Conservation (phyloP, 495 filamentous ascomycete genomes). For the Collariella sp. region DNA sequence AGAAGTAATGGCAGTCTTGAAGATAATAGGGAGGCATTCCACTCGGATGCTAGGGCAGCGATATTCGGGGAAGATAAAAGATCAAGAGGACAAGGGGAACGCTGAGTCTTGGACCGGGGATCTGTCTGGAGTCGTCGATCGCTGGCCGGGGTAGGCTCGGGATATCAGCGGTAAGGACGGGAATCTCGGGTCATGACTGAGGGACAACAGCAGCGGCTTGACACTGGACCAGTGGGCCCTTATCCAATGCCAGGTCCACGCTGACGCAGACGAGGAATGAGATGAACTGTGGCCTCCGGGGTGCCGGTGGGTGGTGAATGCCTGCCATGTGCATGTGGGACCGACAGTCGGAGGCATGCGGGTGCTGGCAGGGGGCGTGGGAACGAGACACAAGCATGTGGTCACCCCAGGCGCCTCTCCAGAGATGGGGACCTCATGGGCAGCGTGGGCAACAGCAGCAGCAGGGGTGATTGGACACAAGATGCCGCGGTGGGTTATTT, state of each 20-base stretch:
- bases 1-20: slow-evolving; percentile 90
- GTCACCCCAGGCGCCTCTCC: neutral
- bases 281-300: neutral
- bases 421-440: neutral
- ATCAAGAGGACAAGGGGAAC: neutral
- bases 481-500: slow-evolving; percentile 20
- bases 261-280: neutral
- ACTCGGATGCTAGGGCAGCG: slow-evolving; percentile 23
- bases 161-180: slow-evolving; percentile 16
- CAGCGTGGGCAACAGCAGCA: slow-evolving; percentile 15
- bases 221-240: neutral
- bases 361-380: too few relatives aligned
- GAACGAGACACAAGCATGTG: slow-evolving; percentile 11
- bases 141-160: slow-evolving; percentile 15
- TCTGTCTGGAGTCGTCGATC: slow-evolving; percentile 2
- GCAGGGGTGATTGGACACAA: slow-evolving; percentile 31
- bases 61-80: slow-evolving; percentile 3
- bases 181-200: neutral
- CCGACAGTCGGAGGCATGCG: neutral
- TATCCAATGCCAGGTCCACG: neutral
- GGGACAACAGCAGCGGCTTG: neutral
- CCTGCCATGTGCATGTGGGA: slow-evolving; percentile 11
- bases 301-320: neutral
- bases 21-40: slow-evolving; percentile 74
- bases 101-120: neutral